phyloP scores from a whole-genome alignment of 2,329 filamentous ascomycete genomes.

The Camptophora hylomeconis region DNA sequence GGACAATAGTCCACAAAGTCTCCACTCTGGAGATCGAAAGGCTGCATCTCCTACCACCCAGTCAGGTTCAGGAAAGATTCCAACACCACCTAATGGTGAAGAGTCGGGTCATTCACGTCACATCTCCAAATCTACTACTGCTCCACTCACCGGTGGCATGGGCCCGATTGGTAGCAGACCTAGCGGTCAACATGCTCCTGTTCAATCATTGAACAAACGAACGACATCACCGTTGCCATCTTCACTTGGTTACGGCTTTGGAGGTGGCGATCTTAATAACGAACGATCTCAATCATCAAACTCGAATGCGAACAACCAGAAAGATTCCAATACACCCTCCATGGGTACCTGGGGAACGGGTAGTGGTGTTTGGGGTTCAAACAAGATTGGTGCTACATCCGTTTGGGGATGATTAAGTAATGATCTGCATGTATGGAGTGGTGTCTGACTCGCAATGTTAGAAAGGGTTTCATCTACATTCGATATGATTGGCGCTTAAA shows the following conservation, averaged over 20 bases:
- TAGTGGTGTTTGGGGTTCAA: slow-evolving; percentile 73
- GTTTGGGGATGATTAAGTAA: slow-evolving; percentile 64
- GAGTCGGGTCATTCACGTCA: slow-evolving; percentile 59
- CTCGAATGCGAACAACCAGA: slow-evolving; percentile 42
- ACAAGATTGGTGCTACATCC: slow-evolving; percentile 72
- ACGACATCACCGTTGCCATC: slow-evolving; percentile 86
- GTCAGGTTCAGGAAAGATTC: slow-evolving; percentile 53
- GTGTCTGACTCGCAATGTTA: too few relatives aligned
- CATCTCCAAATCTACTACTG: slow-evolving; percentile 41
- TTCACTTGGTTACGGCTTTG: slow-evolving; percentile 51
- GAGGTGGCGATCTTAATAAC: slow-evolving; percentile 32
- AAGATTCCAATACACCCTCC: slow-evolving; percentile 31
- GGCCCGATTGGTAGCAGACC: slow-evolving; percentile 91
- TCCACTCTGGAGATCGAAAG: slow-evolving; percentile 41
- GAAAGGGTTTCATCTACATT: too few relatives aligned
- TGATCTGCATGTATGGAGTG: slow-evolving; percentile 13
- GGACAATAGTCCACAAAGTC: slow-evolving; percentile 33
- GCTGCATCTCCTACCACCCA: slow-evolving; percentile 43
- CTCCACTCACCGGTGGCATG: slow-evolving; percentile 50
- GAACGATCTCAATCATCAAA: slow-evolving; percentile 44
- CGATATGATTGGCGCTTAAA: too few relatives aligned
- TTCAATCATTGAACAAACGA: slow-evolving; percentile 58
- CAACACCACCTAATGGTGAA: slow-evolving; percentile 66
- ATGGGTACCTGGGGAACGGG: slow-evolving; percentile 64
- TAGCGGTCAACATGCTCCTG: slow-evolving; percentile 40